Percentiles rank a stretch among this genome's conserved stretches.
phyloP scores from a whole-genome alignment of 495 filamentous ascomycete species.

The Penicillium arizonense region DNA sequence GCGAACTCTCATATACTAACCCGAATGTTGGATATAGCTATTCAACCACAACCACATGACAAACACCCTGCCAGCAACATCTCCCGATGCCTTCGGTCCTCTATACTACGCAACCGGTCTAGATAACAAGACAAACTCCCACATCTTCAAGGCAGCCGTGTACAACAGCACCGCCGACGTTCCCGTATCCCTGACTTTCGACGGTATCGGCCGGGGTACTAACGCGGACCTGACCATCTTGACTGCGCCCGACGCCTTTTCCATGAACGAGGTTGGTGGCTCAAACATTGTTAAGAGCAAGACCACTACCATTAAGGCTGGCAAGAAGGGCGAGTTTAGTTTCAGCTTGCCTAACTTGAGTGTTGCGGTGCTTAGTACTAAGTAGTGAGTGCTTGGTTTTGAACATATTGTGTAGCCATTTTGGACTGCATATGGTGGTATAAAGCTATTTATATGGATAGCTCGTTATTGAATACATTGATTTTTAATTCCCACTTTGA shows the following conservation, averaged over 20 bases:
- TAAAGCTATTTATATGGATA: too few species aligned
- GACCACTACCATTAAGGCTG: constrained; percentile 41
- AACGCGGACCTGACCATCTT: constrained; percentile 57
- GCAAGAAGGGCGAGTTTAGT: constrained; percentile 41
- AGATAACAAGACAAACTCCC: constrained; percentile 29
- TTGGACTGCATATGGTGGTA: not conserved
- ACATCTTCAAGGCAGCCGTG: constrained; percentile 61
- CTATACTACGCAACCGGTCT: constrained; percentile 43
- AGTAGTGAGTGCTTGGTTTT: not conserved
- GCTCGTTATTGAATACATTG: too few species aligned
- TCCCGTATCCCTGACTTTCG: constrained; percentile 53
- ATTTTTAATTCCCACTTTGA: too few species aligned
- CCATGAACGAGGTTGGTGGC: constrained; percentile 39
- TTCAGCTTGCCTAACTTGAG: constrained; percentile 52
- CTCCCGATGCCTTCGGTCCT: constrained; percentile 36
- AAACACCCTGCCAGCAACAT: constrained; percentile 42
- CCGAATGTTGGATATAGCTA: constrained; percentile 23
- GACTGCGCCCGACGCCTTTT: constrained; percentile 44
- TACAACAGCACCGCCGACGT: constrained; percentile 60
- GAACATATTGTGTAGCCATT: not conserved
- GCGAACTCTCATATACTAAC: not conserved
- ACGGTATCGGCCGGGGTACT: constrained; percentile 44
- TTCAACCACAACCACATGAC: constrained; percentile 41
- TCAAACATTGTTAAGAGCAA: constrained; percentile 44
- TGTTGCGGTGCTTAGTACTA: constrained; percentile 47